Conservation (phyloP, 2,329 filamentous ascomycete species). For the Talaromyces atroroseus region DNA sequence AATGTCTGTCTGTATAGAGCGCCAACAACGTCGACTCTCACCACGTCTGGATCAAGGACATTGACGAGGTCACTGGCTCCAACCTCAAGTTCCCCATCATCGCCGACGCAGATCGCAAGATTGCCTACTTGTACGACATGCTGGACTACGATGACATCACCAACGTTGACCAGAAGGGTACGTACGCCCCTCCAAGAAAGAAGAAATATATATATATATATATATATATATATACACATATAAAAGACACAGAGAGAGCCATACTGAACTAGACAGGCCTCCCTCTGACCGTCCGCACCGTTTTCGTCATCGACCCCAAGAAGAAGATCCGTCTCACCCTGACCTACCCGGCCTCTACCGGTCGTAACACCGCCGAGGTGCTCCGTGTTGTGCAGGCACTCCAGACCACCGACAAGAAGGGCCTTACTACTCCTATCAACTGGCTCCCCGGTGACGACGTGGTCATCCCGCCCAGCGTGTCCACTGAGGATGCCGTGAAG, state of each 20-base stretch:
- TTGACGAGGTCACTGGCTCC: conserved; percentile 69
- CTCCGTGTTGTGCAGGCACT: conserved; percentile 73
- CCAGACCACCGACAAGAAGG: conserved; percentile 81
- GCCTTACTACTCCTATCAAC: conserved; percentile 82
- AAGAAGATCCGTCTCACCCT: conserved; percentile 92
- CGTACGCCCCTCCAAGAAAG: conserved; percentile 10
- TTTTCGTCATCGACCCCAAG: conserved; percentile 89
- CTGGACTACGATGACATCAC: conserved; percentile 74
- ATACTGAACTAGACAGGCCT: conserved; percentile 38
- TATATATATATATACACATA: conserved; percentile 8
- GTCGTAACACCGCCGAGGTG: conserved; percentile 74
- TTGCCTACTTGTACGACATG: conserved; percentile 75
- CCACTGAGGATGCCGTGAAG: conserved; percentile 77
- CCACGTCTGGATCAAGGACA: conserved; percentile 85
- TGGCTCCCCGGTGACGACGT: conserved; percentile 87
- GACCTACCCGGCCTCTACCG: conserved; percentile 86
- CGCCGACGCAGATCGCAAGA: conserved; percentile 71
- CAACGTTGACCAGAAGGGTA: conserved; percentile 72
- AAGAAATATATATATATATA: too few species aligned
- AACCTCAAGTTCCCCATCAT: conserved; percentile 73
- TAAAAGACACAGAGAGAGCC: not conserved
- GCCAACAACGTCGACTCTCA: conserved; percentile 83
- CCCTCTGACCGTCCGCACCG: conserved; percentile 88
- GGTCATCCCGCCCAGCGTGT: conserved; percentile 79
- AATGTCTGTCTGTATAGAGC: conserved; percentile 32